phyloP scores from a whole-genome alignment of 2,329 filamentous ascomycete species.

The Thermochaetoides dissita region DNA sequence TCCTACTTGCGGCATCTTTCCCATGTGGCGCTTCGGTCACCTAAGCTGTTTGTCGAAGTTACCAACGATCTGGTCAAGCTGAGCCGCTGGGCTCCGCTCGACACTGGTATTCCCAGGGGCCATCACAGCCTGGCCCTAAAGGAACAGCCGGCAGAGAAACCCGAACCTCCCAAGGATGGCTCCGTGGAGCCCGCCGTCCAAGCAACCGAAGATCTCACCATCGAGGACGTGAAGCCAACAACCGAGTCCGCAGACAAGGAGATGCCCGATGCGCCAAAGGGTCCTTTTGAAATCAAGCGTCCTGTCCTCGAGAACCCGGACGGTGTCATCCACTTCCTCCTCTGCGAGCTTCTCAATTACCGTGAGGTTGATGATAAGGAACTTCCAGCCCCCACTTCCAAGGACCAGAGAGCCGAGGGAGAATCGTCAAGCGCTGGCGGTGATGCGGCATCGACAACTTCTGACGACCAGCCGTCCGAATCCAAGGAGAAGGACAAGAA shows the following conservation, averaged over 20 bases:
- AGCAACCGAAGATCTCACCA: conserved; percentile 31
- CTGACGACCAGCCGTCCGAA: conserved; percentile 11
- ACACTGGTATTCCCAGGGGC: too few species aligned
- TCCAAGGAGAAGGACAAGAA: conserved; percentile 47
- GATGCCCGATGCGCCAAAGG: conserved; percentile 51
- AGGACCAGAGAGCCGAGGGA: conserved; percentile 27
- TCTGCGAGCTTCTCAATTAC: conserved; percentile 84
- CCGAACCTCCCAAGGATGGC: conserved; percentile 21
- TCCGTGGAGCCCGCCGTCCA: conserved; percentile 31
- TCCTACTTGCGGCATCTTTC: conserved; percentile 65
- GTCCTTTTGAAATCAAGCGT: conserved; percentile 53
- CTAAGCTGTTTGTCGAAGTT: conserved; percentile 74
- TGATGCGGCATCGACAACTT: conserved; percentile 14
- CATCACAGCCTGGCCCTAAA: conserved; percentile 29
- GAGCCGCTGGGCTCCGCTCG: conserved; percentile 35
- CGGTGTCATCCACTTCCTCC: conserved; percentile 85
- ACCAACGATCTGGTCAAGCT: conserved; percentile 75
- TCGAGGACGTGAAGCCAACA: conserved; percentile 43
- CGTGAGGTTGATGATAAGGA: conserved; percentile 85
- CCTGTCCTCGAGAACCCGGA: conserved; percentile 85
- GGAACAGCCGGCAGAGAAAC: conserved; percentile 19
- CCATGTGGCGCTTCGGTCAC: conserved; percentile 65
- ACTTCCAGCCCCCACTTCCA: conserved; percentile 24
- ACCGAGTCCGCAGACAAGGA: conserved; percentile 47
- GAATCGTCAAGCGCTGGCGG: conserved; percentile 22